Base-by-base conservation (phyloP, 2,329 filamentous ascomycete species). In the Clonostachys rhizophaga region DNA sequence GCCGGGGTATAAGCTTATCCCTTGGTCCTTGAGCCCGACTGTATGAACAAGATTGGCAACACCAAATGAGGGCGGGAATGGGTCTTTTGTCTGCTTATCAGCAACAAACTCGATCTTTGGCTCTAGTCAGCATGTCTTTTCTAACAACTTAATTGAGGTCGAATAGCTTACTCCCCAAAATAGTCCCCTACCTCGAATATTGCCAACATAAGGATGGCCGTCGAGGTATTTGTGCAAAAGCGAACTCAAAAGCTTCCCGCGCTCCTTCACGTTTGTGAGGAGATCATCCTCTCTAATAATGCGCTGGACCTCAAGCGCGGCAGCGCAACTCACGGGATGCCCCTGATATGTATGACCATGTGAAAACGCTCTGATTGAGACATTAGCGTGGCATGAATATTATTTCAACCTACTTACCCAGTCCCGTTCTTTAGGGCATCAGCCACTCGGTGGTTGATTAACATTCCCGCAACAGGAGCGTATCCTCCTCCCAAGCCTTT, bases 401-500 rank as follows among this genome's bases (percentile, higher is more conserved):
- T 43, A n/a, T n/a, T n/a, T n/a, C n/a, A n/a, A n/a, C n/a, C 13
- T 13, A 44, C 46, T 13, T 47, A 44, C 40, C 60, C 62, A 40
- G 34, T 65, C 64, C 65, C 60, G 6, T 36, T 55, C 58, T 45
- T 66, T 66, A 57, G 65, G 49, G 47, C 66, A 46, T 75, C 60
- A 24, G 76, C 65, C 5, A 86, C 68, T 30, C 65, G 68, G 2
- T 66, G 56, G 16, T 70, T 72, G 9, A 81, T 69, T 5, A 87
- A 64, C 44, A 86, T 66, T 2, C 33, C 81, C 3, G 79, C 76
- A 12, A 86, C 68, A 1, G 81, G 73, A 48, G 72, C 71, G 54
- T 80, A 85, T 0, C 84, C 84, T 20, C 75, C 83, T 1, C 77
- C 82, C 1, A 89, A 71, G 0, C 79, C 81, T 61, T 89, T 89